A percentile compares a stretch with the other conserved stretches of the same genome.
Evolutionary conservation across 768 basidiomycete genomes (phyloP).

Genomic region (Fistulinella prunicolor): DNA sequence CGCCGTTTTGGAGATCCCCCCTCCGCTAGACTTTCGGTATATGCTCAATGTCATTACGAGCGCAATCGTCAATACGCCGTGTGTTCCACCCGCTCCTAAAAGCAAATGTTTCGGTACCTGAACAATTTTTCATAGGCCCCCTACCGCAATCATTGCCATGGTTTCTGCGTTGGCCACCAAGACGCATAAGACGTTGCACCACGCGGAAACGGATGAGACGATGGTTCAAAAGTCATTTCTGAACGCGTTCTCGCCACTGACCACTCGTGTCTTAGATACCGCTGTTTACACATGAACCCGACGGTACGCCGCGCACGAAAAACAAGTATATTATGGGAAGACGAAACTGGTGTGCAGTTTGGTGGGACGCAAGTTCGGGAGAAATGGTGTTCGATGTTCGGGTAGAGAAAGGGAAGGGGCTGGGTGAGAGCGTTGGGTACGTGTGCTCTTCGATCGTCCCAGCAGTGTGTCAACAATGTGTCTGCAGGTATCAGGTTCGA

Average conservation of each 20-base stretch:
- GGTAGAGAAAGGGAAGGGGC: slow-evolving; percentile 81
- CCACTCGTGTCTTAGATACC: slow-evolving; percentile 52
- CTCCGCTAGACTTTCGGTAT: slow-evolving; percentile 70
- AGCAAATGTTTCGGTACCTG: neutral
- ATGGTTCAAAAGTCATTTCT: slow-evolving; percentile 52
- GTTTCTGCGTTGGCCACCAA: slow-evolving; percentile 79
- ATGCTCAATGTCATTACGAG: slow-evolving; percentile 90
- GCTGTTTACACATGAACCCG: slow-evolving; percentile 71
- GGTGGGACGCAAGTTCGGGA: slow-evolving; percentile 53
- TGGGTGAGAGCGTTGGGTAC: slow-evolving; percentile 78
- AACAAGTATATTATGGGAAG: slow-evolving; percentile 82
- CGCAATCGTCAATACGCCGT: slow-evolving; percentile 97
- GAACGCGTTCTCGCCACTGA: neutral
- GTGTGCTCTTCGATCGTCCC: slow-evolving; percentile 15
- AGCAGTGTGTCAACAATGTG: neutral
- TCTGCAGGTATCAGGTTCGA: slow-evolving; percentile 41
- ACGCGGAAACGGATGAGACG: slow-evolving; percentile 77
- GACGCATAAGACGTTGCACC: slow-evolving; percentile 83
- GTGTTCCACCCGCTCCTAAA: slow-evolving; percentile 28
- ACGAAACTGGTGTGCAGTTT: slow-evolving; percentile 82
- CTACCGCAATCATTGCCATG: slow-evolving; percentile 69
- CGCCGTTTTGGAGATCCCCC: slow-evolving; percentile 34
- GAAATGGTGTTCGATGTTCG: slow-evolving; percentile 80
- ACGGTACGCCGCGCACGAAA: slow-evolving; percentile 65
- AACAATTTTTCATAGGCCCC: slow-evolving; percentile 42